Conservation (phyloP, 768 basidiomycete genomes). For the Lactarius pseudohatsudake region DNA sequence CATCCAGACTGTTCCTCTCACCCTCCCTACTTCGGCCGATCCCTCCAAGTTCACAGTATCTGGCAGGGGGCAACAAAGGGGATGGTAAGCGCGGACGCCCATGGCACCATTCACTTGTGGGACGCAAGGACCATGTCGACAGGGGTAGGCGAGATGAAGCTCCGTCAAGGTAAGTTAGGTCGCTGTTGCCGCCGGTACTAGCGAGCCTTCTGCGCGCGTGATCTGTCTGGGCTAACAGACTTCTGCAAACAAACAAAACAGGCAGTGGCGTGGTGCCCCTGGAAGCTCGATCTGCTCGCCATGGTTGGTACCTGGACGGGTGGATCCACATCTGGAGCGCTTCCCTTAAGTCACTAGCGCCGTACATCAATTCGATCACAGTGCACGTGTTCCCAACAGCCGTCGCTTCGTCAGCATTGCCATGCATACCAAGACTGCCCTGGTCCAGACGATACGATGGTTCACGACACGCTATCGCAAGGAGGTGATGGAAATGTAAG, state of each 20-base stretch:
- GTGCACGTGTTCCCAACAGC: constrained; percentile 53
- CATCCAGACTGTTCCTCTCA: constrained; percentile 63
- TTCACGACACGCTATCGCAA: constrained; percentile 58
- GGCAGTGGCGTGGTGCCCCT: constrained; percentile 76
- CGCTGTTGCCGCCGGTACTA: not conserved
- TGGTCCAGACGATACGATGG: too few species aligned
- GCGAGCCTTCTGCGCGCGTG: not conserved
- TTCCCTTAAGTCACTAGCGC: constrained; percentile 44
- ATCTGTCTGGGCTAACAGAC: constrained; percentile 18
- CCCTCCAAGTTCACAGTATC: constrained; percentile 64
- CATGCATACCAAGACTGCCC: constrained; percentile 53
- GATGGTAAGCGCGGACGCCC: constrained; percentile 45
- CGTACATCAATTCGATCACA: constrained; percentile 45
- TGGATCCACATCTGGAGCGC: constrained; percentile 54
- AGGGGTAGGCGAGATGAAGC: constrained; percentile 42
- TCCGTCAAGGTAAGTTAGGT: constrained; percentile 43
- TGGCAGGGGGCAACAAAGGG: constrained; percentile 46
- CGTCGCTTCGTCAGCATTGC: constrained; percentile 51
- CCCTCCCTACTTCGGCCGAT: constrained; percentile 73
- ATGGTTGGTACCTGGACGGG: constrained; percentile 67
- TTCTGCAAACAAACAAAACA: constrained; percentile 30
- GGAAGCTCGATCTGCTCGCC: constrained; percentile 66
- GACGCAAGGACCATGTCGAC: constrained; percentile 40
- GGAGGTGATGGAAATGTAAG: constrained; percentile 67
- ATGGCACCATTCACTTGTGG: constrained; percentile 45